Evolutionary conservation across 768 basidiomycete species (phyloP), one percentile per base, ranked within the genome.

Genomic region (Chalciporus pseudorubinellus): DNA sequence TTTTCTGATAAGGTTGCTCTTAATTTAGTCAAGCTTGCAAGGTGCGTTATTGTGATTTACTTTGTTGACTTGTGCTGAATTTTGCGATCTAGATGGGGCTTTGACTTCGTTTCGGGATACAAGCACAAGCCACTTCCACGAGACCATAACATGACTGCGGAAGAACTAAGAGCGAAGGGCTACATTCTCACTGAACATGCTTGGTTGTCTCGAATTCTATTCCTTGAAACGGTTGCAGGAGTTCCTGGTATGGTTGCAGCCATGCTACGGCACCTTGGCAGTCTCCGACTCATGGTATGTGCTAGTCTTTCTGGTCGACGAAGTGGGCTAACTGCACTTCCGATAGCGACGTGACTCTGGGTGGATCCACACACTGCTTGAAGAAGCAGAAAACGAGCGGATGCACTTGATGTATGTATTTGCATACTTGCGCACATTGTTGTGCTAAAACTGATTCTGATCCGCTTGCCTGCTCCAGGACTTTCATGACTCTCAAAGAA

Each of bases 241-340:
- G 94, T 98, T 1, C 95, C 95, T 18, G 95, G 95, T 5, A 95
- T 95, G 92, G 92, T 89, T n/a, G 91, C 84, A 12, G 90, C 89
- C 9, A 86, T 85, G 24, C 75, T 95, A 31, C 81, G 97, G 22
- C 97, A 99, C 72, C 76, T 99, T 29, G 80, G 80, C 38, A 93
- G 91, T 67, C 76, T 99, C 34, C 83, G 97, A 36, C 74, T 94
- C 33, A 89, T 98, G 89, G 89, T 89, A 60, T 60, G 75, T 43
- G 60, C 39, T 46, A 51, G 42, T 56, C 53, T 20, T 48, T 26
- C 20, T 22, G 13, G 29, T 39, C 48, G 36, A 47, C 36, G 54
- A 52, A 22, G 14, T 31, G 34, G 10, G 39, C 47, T 56, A 51
- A 56, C 52, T 39, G 24, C 34, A 28, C 22, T 28, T 38, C 50